These are phyloP conservation scores for Russula compacta DNA, from an alignment of 768 basidiomycete genomes.

Conservation along the genomic window DNA sequence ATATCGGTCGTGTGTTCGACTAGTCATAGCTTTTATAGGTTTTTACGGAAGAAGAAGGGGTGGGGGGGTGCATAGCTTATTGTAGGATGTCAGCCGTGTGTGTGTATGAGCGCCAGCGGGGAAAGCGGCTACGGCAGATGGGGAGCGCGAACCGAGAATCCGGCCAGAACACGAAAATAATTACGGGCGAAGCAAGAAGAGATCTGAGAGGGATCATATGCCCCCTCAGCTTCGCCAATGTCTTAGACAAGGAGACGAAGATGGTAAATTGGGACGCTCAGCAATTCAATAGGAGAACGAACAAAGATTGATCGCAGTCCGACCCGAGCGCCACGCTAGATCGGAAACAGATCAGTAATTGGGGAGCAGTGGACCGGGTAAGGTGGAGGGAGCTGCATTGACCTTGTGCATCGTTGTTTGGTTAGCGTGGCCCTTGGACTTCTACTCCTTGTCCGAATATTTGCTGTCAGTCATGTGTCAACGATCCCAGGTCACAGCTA, in stretches of 20 bases:
- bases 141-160: conserved; percentile 13
- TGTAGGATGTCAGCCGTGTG: conserved; percentile 1
- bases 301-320: conserved; percentile 2
- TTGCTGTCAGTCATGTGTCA: conserved; percentile 13
- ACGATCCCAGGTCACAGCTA: neutral
- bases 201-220: conserved; percentile 12
- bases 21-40: conserved; percentile 7
- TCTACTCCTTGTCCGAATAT: neutral
- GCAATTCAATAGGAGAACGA: neutral
- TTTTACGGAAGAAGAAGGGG: neutral
- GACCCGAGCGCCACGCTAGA: conserved; percentile 7
- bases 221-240: neutral
- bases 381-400: neutral
- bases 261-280: conserved; percentile 2
- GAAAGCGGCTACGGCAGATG: conserved; percentile 17
- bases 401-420: neutral
- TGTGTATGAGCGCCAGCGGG: conserved; percentile 7
- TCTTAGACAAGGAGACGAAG: neutral
- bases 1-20: neutral
- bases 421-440: conserved; percentile 2
- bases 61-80: conserved; percentile 13
- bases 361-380: neutral
- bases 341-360: conserved; percentile 10
- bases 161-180: conserved; percentile 9
- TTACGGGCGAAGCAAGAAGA: conserved; percentile 5